Evolutionary conservation across 1,284 basidiomycete species (phyloP), one percentile per base, ranked within the genome.

Genomic region (Mycena sp.): DNA sequence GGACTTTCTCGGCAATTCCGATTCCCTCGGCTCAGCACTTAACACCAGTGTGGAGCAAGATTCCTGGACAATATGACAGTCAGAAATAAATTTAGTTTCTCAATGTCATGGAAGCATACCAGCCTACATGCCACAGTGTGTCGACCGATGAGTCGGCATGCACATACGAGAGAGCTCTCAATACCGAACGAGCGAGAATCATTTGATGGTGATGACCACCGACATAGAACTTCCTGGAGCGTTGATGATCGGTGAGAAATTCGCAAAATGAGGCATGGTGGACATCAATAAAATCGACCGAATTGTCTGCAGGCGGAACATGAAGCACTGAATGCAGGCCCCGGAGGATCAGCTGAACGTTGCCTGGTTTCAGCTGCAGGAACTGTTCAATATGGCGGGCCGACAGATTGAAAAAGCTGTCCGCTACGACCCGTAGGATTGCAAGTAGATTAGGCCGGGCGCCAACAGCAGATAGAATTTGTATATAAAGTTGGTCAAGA

Each of bases 201-300:
- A n/a, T n/a, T n/a, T n/a, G n/a, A n/a, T n/a, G n/a, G n/a, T n/a
- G n/a, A n/a, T n/a, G n/a, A n/a, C n/a, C n/a, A n/a, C n/a, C 35
- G 7, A 60, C 17, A 19, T 50, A 60, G 6, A 60, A 14, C 6
- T 23, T 10, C 19, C 35, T 28, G 3, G 58, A 60, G 6, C 58
- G 58, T 2, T 12, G 16, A 3, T 25, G 25, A 19, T 60, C 50
- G 26, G 32, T 10, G 2, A 60, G 43, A 14, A 53, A 60, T 32
- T 60, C 58, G 11, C 10, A 1, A 6, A 60, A 17, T 0, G 58
- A 60, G 12, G 58, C 50, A n/a, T 60, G 58, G n/a, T n/a, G n/a
- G n/a, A n/a, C n/a, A n/a, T n/a, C 30, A 53, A 32, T 1, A 52
- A 16, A 3, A 7, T 26, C 2, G 48, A 32, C n/a, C 44, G 41